These are phyloP conservation scores for Aotearoamyces nothofagi DNA, from an alignment of 2,329 filamentous ascomycete species.

Conservation along the genomic window DNA sequence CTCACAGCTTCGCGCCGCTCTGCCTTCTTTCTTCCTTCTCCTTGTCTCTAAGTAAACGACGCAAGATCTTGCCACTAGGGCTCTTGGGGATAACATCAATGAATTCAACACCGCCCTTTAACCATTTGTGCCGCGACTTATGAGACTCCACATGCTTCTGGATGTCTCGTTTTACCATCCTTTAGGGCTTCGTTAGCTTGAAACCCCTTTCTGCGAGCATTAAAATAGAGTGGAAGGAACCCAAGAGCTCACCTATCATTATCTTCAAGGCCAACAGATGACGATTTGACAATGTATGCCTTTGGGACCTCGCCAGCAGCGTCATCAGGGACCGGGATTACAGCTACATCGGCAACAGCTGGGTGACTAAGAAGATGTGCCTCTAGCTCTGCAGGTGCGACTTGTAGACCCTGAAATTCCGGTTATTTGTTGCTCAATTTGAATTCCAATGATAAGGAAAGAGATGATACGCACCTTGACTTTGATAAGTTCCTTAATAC, in stretches of 20 bases:
- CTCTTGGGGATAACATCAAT: constrained; percentile 57
- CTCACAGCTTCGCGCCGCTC: constrained; percentile 50
- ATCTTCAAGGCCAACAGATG: constrained; percentile 31
- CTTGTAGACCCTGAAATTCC: constrained; percentile 56
- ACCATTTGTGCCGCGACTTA: constrained; percentile 54
- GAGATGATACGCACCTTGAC: constrained; percentile 47
- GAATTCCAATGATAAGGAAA: no score
- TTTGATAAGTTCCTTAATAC: constrained; percentile 67
- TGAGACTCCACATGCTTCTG: constrained; percentile 45
- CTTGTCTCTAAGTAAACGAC: constrained; percentile 53
- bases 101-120: constrained; percentile 48
- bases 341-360: constrained; percentile 61
- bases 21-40: constrained; percentile 54
- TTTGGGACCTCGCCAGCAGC: constrained; percentile 49
- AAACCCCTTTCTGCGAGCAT: no score
- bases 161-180: constrained; percentile 33
- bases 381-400: constrained; percentile 72
- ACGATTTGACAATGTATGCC: constrained; percentile 47
- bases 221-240: no score
- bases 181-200: no score
- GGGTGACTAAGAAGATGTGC: constrained; percentile 63
- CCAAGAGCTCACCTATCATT: constrained; percentile 36
- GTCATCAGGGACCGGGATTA: constrained; percentile 55
- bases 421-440: constrained; percentile 3
- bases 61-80: constrained; percentile 58